Evolutionary conservation across 2,329 filamentous ascomycete genomes (phyloP), one percentile per base, ranked within the genome.

Genomic region (Raffaelea deltoideospora): DNA sequence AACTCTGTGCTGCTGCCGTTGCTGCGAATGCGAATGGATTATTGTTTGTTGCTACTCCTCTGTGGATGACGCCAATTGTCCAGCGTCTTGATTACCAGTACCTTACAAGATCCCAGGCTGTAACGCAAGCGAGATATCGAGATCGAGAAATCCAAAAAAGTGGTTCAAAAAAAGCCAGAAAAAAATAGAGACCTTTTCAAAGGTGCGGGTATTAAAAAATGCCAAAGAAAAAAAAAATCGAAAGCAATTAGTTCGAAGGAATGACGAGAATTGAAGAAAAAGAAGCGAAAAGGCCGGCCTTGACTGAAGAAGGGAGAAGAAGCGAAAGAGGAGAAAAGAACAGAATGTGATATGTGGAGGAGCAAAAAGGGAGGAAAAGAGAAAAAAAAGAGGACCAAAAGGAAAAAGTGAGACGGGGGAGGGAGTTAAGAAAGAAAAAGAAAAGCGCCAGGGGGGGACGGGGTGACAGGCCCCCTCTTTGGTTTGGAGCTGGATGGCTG

Each of bases 241-340:
- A 27, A 43, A n/a, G n/a, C n/a, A n/a, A n/a, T n/a, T n/a, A n/a
- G n/a, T n/a, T n/a, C n/a, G n/a, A n/a, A n/a, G n/a, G n/a, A n/a
- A n/a, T n/a, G n/a, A n/a, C n/a, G n/a, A 34, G 41, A 36, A 28
- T 39, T 40, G 28, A 43, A 43, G 31, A 33, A 40, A 45, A 35
- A 39, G 31, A 32, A 42, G 42, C 28, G 41, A 47, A 11, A 40
- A 45, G 46, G 43, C 49, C 50, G 35, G 47, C 45, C 47, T 50
- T 47, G 38, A 37, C 20, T 7, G 10, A 34, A 31, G 21, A 26
- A 31, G 15, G 30, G 31, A 21, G 31, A 22, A 29, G 14, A 41
- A 37, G 41, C 37, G 32, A 17, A n/a, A 34, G 31, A 41, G 44
- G 38, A 42, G 35, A 5, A 14, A 31, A 23, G 17, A 26, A 34